These are phyloP conservation scores for Sarocladiaceae sp. DNA, from an alignment of 2,329 filamentous ascomycete species.

Conservation along the genomic window DNA sequence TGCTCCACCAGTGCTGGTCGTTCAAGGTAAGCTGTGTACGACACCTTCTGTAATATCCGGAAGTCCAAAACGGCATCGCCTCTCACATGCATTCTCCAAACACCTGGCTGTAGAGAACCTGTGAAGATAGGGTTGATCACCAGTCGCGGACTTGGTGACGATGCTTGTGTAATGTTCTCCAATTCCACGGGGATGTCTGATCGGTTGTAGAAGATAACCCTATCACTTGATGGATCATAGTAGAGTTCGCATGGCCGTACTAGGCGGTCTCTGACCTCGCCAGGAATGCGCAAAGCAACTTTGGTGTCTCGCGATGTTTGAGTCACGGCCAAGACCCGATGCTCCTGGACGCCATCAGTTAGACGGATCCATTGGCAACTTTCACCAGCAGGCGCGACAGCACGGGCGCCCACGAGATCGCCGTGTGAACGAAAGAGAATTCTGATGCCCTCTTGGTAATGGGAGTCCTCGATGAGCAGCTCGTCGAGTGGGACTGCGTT, in stretches of 20 bases:
- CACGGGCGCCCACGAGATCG: constrained; percentile 42
- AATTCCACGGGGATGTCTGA: constrained; percentile 49
- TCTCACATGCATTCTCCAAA: constrained; percentile 49
- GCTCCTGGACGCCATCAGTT: constrained; percentile 21
- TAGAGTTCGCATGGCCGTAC: constrained; percentile 50
- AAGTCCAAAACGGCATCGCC: constrained; percentile 49
- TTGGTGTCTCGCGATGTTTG: constrained; percentile 56
- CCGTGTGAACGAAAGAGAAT: constrained; percentile 51
- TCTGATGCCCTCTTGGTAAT: constrained; percentile 49
- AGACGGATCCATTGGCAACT: constrained; percentile 46
- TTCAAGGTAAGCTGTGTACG: constrained; percentile 27
- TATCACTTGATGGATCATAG: constrained; percentile 53
- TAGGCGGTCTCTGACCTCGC: constrained; percentile 35
- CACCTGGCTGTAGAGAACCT: constrained; percentile 45
- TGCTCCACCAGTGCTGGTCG: constrained; percentile 16
- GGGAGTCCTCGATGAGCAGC: constrained; percentile 43
- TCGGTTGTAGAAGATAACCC: constrained; percentile 49
- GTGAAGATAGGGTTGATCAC: constrained; percentile 37
- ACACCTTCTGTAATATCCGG: constrained; percentile 49
- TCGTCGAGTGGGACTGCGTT: constrained; percentile 47
- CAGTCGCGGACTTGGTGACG: constrained; percentile 28
- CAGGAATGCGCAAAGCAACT: constrained; percentile 51
- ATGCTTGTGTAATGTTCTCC: constrained; percentile 25
- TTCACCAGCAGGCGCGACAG: constrained; percentile 49
- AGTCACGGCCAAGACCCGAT: constrained; percentile 53